Evolutionary conservation across 2,329 filamentous ascomycete species (phyloP).

Genomic region (Neospermospora avenae): DNA sequence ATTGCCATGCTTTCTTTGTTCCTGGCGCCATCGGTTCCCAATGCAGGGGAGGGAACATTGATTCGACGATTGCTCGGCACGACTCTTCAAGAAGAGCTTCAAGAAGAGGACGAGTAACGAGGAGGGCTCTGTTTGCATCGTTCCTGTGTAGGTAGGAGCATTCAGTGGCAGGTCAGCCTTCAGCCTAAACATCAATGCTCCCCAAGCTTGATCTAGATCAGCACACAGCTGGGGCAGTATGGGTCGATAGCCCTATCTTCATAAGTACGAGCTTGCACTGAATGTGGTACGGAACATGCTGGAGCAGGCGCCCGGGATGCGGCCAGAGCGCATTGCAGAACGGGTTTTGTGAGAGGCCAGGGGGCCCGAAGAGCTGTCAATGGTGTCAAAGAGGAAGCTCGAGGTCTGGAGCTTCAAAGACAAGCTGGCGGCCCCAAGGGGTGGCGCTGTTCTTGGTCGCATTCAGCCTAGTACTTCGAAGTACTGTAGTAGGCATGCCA

Average conservation of each 20-base stretch:
- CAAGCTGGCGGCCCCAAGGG: background rate
- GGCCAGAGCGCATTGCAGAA: background rate
- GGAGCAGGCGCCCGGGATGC: slow-evolving; percentile 12
- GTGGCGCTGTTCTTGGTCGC: background rate
- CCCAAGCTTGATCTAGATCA: no score
- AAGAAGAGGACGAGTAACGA: no score
- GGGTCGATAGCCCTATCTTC: no score
- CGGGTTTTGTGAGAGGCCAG: background rate
- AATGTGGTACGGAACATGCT: slow-evolving; percentile 1
- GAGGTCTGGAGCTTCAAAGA: background rate
- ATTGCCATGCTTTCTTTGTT: background rate
- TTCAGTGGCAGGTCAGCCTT: no score
- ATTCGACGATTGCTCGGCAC: background rate
- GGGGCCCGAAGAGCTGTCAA: background rate
- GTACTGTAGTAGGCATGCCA: no score
- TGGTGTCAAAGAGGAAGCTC: background rate
- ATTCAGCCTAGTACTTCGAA: slow-evolving; percentile 3
- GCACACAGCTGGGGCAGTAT: no score
- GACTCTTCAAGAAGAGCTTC: background rate
- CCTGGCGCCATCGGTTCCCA: background rate
- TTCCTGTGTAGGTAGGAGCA: no score
- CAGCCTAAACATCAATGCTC: no score
- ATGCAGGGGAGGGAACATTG: background rate
- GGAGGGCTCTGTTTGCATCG: no score
- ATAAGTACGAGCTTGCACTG: background rate